Percentiles rank a stretch among this genome's conserved stretches.
These are phyloP conservation scores for Rhizopus arrhizus DNA, from an alignment of 371 early-diverging fungal species.

Conservation along the genomic window DNA sequence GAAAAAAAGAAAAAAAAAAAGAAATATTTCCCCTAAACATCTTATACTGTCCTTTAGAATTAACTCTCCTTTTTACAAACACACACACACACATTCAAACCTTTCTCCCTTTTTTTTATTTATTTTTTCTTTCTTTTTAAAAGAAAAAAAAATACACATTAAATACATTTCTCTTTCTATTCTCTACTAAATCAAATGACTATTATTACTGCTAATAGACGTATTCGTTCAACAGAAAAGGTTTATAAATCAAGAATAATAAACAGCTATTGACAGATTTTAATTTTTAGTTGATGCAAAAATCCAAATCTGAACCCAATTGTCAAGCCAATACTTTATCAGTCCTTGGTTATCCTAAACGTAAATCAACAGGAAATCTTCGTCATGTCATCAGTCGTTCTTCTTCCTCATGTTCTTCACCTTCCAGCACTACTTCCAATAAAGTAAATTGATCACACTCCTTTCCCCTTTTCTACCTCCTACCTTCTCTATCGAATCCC, in stretches of 20 bases:
- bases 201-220: slow-evolving; percentile 14
- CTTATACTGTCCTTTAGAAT: not conserved
- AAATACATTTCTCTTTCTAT: not conserved
- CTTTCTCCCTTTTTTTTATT: not conserved
- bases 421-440: slow-evolving; percentile 12
- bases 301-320: slow-evolving; percentile 43
- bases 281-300: slow-evolving; percentile 34
- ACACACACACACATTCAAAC: not conserved
- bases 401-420: slow-evolving; percentile 7
- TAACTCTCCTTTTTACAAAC: not conserved
- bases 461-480: too few species aligned
- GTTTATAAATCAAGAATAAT: slow-evolving; percentile 13
- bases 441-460: slow-evolving; percentile 13
- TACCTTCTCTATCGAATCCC: too few species aligned
- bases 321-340: slow-evolving; percentile 27
- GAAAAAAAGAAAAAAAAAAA: slow-evolving; percentile 1
- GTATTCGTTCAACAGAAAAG: slow-evolving; percentile 28
- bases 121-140: not conserved
- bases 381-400: slow-evolving; percentile 31
- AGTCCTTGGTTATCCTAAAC: slow-evolving; percentile 39
- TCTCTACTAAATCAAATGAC: slow-evolving; percentile 17
- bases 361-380: slow-evolving; percentile 55
- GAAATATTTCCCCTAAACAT: not conserved
- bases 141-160: too few species aligned
- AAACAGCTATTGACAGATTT: not conserved